Evolutionary conservation across 2,329 filamentous ascomycete species (phyloP).

Genomic region (Huntiella savannae): DNA sequence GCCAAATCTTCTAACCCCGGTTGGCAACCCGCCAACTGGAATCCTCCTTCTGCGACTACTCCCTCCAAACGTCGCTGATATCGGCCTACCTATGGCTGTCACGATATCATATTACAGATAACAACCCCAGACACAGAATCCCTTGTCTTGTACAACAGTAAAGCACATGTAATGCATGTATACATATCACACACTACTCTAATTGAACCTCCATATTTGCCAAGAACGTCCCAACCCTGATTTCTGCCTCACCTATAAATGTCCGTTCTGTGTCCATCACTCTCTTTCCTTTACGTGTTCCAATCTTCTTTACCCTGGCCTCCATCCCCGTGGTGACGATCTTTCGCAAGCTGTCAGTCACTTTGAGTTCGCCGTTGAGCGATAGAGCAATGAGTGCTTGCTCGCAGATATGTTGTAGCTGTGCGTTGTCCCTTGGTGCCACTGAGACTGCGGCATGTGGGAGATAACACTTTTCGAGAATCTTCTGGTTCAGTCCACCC

Average conservation of each 20-base stretch:
- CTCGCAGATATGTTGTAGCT: conserved; percentile 51
- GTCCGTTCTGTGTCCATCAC: conserved; percentile 21
- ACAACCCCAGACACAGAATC: not conserved
- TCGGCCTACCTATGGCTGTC: not conserved
- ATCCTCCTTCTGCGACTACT: conserved; percentile 24
- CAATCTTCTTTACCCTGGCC: conserved; percentile 23
- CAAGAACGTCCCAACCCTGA: conserved; percentile 19
- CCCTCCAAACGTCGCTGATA: conserved; percentile 1
- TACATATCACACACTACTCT: not conserved
- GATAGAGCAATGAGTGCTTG: conserved; percentile 7
- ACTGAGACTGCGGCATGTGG: conserved; percentile 43
- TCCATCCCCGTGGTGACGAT: conserved; percentile 4
- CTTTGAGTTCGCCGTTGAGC: not conserved
- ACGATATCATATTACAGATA: not conserved
- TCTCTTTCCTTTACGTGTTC: conserved; percentile 20
- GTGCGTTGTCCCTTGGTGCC: conserved; percentile 48
- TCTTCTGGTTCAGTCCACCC: conserved; percentile 24
- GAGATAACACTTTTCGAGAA: conserved; percentile 41
- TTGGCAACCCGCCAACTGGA: conserved; percentile 52
- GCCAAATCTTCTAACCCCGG: conserved; percentile 36
- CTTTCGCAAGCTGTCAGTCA: not conserved
- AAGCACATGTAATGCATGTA: not conserved
- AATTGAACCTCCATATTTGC: conserved; percentile 3
- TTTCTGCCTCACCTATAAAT: conserved; percentile 25
- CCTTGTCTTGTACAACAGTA: not conserved